These are phyloP conservation scores for Skeletonema potamos DNA, from an alignment of 108 stramenopile genomes.

Conservation along the genomic window DNA sequence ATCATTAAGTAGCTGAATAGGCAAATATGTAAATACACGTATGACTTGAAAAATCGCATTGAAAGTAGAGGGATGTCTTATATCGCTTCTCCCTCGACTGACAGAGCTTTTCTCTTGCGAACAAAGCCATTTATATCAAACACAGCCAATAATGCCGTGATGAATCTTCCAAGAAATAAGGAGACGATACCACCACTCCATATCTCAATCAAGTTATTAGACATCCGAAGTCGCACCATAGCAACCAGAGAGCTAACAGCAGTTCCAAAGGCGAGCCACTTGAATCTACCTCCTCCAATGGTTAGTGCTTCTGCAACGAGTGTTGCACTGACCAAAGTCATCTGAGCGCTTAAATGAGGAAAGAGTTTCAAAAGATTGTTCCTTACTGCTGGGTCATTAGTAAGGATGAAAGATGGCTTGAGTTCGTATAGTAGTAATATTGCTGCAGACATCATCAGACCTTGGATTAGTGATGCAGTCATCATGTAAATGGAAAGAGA, in stretches of 20 bases:
- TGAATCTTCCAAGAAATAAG: conserved; percentile 57
- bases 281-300: conserved; percentile 47
- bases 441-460: conserved; percentile 12
- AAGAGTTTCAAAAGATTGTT: conserved; percentile 10
- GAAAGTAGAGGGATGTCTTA: not conserved
- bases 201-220: conserved; percentile 50
- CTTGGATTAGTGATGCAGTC: conserved; percentile 49
- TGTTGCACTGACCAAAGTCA: conserved; percentile 35
- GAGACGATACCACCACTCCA: conserved; percentile 63
- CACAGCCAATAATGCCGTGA: conserved; percentile 51
- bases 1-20: no score
- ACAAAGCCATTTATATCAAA: conserved; percentile 18
- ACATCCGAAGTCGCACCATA: conserved; percentile 33
- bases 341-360: conserved; percentile 39
- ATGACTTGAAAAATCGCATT: no score
- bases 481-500: conserved; percentile 56
- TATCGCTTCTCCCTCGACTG: not conserved
- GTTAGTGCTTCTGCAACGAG: conserved; percentile 47
- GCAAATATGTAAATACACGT: no score
- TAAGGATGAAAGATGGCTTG: conserved; percentile 23
- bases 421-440: conserved; percentile 14
- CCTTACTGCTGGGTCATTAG: conserved; percentile 21
- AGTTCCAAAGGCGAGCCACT: conserved; percentile 46
- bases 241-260: conserved; percentile 38
- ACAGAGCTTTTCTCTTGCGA: not conserved